Evolutionary conservation across 352 stramenopile genomes (phyloP), one percentile per base, ranked within the genome.

Genomic region (Phytophthora pistaciae): DNA sequence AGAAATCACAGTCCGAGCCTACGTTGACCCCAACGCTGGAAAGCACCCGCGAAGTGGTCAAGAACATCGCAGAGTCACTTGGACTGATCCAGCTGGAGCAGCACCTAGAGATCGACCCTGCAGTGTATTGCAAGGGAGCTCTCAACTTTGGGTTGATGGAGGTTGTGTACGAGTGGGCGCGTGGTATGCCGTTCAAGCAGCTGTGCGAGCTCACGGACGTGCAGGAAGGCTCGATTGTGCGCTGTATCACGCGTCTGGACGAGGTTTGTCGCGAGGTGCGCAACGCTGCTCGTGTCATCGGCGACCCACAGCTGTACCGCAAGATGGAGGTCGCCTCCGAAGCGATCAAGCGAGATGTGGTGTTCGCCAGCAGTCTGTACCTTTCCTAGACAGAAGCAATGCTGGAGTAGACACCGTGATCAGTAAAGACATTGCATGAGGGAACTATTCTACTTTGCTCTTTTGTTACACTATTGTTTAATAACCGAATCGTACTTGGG

Each of bases 301-400:
- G 98, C n/a, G 98, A 99, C 68, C 96, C 96, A 14, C 94, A 93
- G 1, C 83, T 99, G 6, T 99, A 98, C 69, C 82, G 92, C 52
- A 99, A 99, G 79, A 99, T 99, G 95, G 98, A 99, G 78, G 92
- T 96, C 46, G 97, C 97, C 3, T 99, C 93, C 52, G 89, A 98
- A 69, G 84, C 93, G 3, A 99, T 99, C 70, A 99, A 99, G 74
- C 85, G 98, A 40, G 98, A 99, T 73, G 98, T 99, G 57, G 95
- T 99, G 13, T 99, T 99, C 82, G 95, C 96, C 13, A 97, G 93
- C 52, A 98, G 92, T 72, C 82, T 99, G 46, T 99, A 99, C 7
- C 29, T 36, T 2, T 36, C 29, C 6, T 36, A 36, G 42, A 18
- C 29, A 3, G 29, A 36, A 36, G 29, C 29, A 36, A 36, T 42